Base-by-base conservation (phyloP, 2,329 filamentous ascomycete genomes). In the Colletotrichum sp. region DNA sequence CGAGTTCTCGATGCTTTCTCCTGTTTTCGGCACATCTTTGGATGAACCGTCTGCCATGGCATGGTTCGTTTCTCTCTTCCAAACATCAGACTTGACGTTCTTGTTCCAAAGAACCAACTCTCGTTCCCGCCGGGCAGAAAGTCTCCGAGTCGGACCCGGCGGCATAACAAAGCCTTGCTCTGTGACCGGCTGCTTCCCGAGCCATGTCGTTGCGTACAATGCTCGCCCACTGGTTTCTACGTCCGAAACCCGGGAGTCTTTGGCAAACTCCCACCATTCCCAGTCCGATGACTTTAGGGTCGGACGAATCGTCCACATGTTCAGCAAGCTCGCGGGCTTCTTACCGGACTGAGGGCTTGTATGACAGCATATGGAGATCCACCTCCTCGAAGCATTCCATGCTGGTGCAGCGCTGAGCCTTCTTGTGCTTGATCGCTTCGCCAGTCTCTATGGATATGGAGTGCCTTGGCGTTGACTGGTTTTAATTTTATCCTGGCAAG, bases 1-100 rank as follows among this genome's bases (percentile, higher is more conserved):
- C 26, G 10, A 68, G n/a, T n/a, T 9, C 70, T 76, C 73, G 73
- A 57, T 76, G 73, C 70, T 73, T 73, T 76, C 73, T 76, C 70
- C 73, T 69, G 59, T 49, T 68, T 76, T 65, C 34, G 70, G 59
- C 64, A 73, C 44, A 63, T 26, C 26, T 76, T 73, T 34, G 64
- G 73, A 76, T 69, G 73, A 76, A 76, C 73, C 15, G 4, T 18
- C 15, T 36, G 30, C 13, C 24, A 21, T 15, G 59, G 28, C 9
- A 10, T 15, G 44, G 64, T 73, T 76, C 70, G 64, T 64, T 73
- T 59, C 64, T 30, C 21, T 36, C 57, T 57, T 60, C 34, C 30
- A 64, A 34, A 49, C 62, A 36, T 16, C 34, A 32, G 52, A 64
- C 32, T 34, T 15, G 57, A 63, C 13, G 26, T 28, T 44, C 18